Conservation (phyloP, 805 yeast genomes). For the Ogataea nonfermentans region DNA sequence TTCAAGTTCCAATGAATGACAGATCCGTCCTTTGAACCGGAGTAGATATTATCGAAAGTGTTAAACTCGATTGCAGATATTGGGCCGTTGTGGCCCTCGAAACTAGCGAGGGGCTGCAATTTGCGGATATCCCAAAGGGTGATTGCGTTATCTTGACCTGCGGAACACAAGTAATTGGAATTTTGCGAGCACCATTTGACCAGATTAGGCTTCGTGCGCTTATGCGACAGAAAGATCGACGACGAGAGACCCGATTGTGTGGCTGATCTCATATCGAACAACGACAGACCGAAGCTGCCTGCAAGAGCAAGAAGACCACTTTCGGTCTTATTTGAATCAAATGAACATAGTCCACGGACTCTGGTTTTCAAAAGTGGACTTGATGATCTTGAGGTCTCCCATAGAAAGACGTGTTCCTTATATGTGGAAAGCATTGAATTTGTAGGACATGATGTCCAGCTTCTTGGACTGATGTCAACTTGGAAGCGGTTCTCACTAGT, state of each 20-base stretch:
- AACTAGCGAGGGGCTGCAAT: conserved; percentile 47
- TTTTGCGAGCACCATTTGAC: conserved; percentile 65
- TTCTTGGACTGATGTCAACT: conserved; percentile 37
- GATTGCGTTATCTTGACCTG: conserved; percentile 50
- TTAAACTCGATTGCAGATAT: conserved; percentile 64
- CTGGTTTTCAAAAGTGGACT: conserved; percentile 55
- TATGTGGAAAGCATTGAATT: conserved; percentile 60
- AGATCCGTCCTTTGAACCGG: conserved; percentile 64
- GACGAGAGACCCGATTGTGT: conserved; percentile 29
- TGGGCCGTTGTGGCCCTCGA: conserved; percentile 54
- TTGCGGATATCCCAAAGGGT: conserved; percentile 77
- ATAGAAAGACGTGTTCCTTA: conserved; percentile 67
- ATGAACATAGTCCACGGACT: conserved; percentile 47
- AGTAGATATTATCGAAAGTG: conserved; percentile 37
- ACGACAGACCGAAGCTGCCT: conserved; percentile 70
- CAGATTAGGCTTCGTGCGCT: conserved; percentile 35
- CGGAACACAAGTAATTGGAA: conserved; percentile 62
- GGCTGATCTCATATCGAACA: conserved; percentile 64
- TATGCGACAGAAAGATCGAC: conserved; percentile 44
- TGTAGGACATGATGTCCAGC: conserved; percentile 43
- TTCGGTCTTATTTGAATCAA: conserved; percentile 47
- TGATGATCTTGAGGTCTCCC: conserved; percentile 67
- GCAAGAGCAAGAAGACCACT: conserved; percentile 60
- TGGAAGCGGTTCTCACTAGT: conserved; percentile 32
- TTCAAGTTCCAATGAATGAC: conserved; percentile 64